These are phyloP conservation scores for Sugiyamaella mastotermitis DNA, from an alignment of 805 yeast genomes.

Conservation along the genomic window DNA sequence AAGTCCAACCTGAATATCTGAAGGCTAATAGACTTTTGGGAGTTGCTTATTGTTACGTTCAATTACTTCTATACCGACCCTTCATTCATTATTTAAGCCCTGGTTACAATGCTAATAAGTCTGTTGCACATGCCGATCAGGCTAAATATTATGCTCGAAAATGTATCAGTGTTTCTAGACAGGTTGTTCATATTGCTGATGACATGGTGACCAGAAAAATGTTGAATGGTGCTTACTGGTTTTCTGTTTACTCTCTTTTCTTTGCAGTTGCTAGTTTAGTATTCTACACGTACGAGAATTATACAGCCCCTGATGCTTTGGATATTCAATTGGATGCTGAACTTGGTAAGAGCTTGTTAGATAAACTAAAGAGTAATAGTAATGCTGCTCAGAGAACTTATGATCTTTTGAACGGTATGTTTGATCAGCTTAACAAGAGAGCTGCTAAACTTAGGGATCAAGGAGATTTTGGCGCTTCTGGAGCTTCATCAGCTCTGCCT, in stretches of 20 bases:
- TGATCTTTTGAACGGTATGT: conserved; percentile 66
- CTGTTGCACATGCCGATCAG: conserved; percentile 17
- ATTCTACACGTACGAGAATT: conserved; percentile 61
- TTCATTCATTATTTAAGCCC: conserved; percentile 78
- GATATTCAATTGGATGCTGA: conserved; percentile 70
- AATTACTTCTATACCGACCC: conserved; percentile 78
- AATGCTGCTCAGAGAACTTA: conserved; percentile 77
- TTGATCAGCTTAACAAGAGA: conserved; percentile 26
- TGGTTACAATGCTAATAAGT: too few relatives aligned
- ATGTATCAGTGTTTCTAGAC: conserved; percentile 78
- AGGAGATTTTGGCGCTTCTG: not conserved
- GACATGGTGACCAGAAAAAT: conserved; percentile 69
- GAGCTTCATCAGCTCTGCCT: conserved; percentile 6
- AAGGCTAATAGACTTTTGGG: conserved; percentile 65
- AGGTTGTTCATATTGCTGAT: conserved; percentile 73
- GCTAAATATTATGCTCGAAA: conserved; percentile 71
- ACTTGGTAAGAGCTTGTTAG: conserved; percentile 68
- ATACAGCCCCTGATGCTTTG: conserved; percentile 23
- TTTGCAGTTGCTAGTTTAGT: conserved; percentile 83
- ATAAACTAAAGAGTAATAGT: conserved; percentile 63
- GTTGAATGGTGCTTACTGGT: conserved; percentile 85
- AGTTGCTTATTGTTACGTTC: conserved; percentile 48
- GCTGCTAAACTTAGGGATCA: conserved; percentile 8
- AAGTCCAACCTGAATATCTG: conserved; percentile 59
- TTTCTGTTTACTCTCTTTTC: conserved; percentile 81